Percentiles rank a stretch among this genome's conserved stretches.
Conservation (phyloP, 73 alveolate genomes). For the Breviolum minutum region DNA sequence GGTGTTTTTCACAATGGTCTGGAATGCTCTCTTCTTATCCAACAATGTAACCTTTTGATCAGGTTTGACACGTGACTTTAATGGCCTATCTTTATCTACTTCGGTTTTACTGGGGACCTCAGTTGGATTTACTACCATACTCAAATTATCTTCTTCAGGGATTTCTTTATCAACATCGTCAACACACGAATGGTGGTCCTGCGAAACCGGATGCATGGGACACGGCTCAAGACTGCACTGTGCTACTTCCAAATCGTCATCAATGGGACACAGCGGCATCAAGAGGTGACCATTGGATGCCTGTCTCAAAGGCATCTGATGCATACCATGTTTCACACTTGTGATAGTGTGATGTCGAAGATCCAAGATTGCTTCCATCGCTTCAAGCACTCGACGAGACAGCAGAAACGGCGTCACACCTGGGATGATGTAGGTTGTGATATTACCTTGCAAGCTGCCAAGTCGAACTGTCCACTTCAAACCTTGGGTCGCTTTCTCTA, state of each 20-base stretch:
- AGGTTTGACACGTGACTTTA: too few species aligned
- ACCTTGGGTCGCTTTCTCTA: neutral
- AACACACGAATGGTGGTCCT: too few species aligned
- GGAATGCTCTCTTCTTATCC: neutral
- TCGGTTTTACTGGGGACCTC: too few species aligned
- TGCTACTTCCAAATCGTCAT: too few species aligned
- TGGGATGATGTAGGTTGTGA: constrained; percentile 6
- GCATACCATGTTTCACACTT: constrained; percentile 13
- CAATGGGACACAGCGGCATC: constrained; percentile 22
- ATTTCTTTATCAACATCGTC: too few species aligned
- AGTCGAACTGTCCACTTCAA: constrained; percentile 14
- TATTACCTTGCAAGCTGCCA: neutral
- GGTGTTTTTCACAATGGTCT: constrained; percentile 11
- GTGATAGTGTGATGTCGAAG: neutral
- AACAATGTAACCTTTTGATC: neutral
- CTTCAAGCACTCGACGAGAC: constrained; percentile 13
- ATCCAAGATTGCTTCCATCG: neutral
- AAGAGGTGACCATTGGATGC: constrained; percentile 24
- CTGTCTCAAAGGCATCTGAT: neutral
- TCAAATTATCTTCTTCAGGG: too few species aligned
- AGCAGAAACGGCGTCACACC: constrained; percentile 17
- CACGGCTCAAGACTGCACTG: too few species aligned
- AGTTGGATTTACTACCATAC: too few species aligned
- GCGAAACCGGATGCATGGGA: too few species aligned
- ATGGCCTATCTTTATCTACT: too few species aligned